Evolutionary conservation across 1,139 yeast genomes (phyloP).

Genomic region (Sugiyamaella japonica): DNA sequence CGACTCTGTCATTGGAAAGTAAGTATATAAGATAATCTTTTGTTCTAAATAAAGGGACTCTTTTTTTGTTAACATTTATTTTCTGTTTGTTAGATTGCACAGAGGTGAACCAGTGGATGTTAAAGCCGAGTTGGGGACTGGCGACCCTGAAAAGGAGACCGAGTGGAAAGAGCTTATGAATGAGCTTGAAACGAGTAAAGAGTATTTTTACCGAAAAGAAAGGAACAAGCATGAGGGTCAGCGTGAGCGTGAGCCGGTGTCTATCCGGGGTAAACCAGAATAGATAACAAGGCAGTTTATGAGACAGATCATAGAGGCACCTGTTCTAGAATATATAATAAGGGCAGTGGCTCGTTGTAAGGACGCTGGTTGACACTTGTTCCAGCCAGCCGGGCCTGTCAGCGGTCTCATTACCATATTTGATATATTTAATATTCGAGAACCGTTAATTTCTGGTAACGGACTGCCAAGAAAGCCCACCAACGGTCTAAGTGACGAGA

Average conservation of each 20-base stretch:
- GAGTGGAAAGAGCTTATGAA: constrained; percentile 25
- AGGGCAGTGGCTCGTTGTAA: no score
- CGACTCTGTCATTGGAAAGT: constrained; percentile 24
- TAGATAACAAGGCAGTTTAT: no score
- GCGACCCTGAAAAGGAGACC: constrained; percentile 22
- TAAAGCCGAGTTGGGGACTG: constrained; percentile 23
- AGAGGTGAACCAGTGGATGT: constrained; percentile 25
- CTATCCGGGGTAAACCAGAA: not conserved
- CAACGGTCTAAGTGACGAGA: no score
- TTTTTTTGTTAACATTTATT: not conserved
- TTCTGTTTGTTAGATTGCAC: constrained; percentile 17
- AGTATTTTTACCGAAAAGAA: constrained; percentile 21
- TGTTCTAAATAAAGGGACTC: not conserved
- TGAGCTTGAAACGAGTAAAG: constrained; percentile 23
- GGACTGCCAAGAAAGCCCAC: no score
- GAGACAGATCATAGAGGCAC: no score
- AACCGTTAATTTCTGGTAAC: no score
- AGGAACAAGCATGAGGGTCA: no score
- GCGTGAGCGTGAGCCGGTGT: not conserved
- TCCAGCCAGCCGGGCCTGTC: no score
- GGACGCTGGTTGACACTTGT: no score
- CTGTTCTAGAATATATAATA: no score
- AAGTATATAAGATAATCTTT: constrained; percentile 14
- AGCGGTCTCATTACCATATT: no score
- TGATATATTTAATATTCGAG: no score